phyloP scores from a whole-genome alignment of 768 basidiomycete genomes.

The Calocybe gangraenosa region DNA sequence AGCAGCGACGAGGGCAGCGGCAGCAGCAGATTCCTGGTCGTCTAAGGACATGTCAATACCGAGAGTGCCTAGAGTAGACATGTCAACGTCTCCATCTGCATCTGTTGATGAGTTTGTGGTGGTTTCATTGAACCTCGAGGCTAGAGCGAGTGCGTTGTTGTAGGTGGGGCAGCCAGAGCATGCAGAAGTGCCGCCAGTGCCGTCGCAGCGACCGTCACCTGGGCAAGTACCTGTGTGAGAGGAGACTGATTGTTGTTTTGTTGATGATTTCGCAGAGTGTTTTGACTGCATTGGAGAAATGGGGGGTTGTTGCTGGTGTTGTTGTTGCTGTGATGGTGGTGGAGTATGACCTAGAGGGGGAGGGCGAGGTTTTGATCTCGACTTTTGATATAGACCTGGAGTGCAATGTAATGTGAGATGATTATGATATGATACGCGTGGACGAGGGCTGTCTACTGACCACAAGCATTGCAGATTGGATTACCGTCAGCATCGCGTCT shows the following conservation, averaged over 20 bases:
- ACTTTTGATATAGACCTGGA: conserved; percentile 81
- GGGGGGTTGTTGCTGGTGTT: conserved; percentile 5
- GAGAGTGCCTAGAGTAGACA: conserved; percentile 7
- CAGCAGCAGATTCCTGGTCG: conserved; percentile 16
- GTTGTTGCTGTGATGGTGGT: conserved; percentile 24
- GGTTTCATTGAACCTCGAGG: conserved; percentile 27
- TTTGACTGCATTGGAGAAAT: conserved; percentile 7
- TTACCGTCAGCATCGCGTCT: conserved; percentile 77
- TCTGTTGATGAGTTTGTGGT: conserved; percentile 9
- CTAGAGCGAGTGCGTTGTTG: conserved; percentile 72
- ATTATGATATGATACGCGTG: not conserved
- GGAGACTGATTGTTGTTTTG: conserved; percentile 1
- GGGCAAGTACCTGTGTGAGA: conserved; percentile 74
- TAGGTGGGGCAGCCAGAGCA: conserved; percentile 96
- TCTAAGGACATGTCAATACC: conserved; percentile 8
- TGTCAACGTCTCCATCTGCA: conserved; percentile 16
- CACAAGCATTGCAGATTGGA: conserved; percentile 86
- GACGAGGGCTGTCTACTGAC: conserved; percentile 44
- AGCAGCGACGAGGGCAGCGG: conserved; percentile 18
- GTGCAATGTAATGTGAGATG: conserved; percentile 9
- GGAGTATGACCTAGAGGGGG: conserved; percentile 47
- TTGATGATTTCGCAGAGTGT: not conserved
- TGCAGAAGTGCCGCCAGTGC: conserved; percentile 89
- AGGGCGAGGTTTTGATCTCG: conserved; percentile 71
- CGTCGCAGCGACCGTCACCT: conserved; percentile 96